Conservation (phyloP, 2,329 filamentous ascomycete genomes). For the Ceratocystis cacaofunesta region DNA sequence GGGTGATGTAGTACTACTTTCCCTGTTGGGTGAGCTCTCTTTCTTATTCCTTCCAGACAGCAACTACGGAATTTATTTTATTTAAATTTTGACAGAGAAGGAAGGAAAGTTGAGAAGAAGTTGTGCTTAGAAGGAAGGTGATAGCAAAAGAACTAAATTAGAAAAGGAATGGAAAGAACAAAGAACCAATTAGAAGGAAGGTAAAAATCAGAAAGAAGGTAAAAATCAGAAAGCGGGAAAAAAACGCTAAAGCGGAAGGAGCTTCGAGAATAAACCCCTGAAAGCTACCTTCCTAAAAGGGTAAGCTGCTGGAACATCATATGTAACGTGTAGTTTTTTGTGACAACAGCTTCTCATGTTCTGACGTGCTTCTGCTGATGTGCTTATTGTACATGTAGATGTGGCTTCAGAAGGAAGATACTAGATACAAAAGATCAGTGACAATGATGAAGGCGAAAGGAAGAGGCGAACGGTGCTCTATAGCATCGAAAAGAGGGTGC, state of each 20-base stretch:
- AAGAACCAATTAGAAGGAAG: neutral
- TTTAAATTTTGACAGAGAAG: too few species aligned
- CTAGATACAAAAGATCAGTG: neutral
- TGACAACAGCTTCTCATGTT: neutral
- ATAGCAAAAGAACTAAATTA: neutral
- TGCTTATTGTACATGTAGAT: neutral
- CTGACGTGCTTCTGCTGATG: neutral
- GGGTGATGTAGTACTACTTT: too few species aligned
- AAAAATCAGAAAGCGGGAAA: neutral
- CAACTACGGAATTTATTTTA: too few species aligned
- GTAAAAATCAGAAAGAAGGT: neutral
- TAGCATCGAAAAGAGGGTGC: neutral
- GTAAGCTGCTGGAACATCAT: neutral
- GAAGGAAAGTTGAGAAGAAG: too few species aligned
- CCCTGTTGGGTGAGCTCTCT: too few species aligned
- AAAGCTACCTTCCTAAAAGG: slow-evolving; percentile 6
- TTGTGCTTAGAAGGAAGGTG: neutral
- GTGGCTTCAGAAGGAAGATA: neutral
- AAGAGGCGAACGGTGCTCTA: neutral
- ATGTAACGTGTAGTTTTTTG: neutral
- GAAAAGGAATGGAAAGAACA: neutral
- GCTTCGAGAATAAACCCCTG: neutral
- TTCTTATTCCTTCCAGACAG: too few species aligned
- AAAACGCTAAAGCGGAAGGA: neutral
- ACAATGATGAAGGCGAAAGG: neutral